These are phyloP conservation scores for Metarhizium sp. DNA, from an alignment of 2,329 filamentous ascomycete genomes.

Conservation along the genomic window DNA sequence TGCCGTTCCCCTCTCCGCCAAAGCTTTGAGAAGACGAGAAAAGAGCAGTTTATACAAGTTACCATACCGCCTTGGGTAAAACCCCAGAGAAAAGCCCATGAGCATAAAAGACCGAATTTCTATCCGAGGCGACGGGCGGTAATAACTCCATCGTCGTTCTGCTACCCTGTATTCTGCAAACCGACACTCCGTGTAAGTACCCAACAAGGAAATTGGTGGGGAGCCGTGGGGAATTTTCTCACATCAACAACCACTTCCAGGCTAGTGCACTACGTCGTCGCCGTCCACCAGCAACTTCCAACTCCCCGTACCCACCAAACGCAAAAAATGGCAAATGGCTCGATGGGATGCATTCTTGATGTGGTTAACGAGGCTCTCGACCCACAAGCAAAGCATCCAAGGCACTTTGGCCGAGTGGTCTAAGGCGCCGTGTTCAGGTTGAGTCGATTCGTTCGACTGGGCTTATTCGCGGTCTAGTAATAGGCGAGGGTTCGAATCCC, in stretches of 20 bases:
- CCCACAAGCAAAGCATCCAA: constrained; percentile 5
- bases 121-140: too few relatives aligned
- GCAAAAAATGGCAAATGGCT: background rate
- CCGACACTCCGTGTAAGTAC: background rate
- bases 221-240: background rate
- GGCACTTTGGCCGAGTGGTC: constrained; percentile 18
- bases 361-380: background rate
- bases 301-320: background rate
- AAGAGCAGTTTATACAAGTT: too few relatives aligned
- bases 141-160: background rate
- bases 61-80: too few relatives aligned
- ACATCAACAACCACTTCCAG: background rate
- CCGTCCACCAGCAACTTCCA: background rate
- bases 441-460: background rate
- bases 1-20: too few relatives aligned
- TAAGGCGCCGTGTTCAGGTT: constrained; percentile 11
- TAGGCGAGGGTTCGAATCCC: constrained; percentile 23
- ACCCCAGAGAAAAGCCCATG: too few relatives aligned
- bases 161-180: background rate
- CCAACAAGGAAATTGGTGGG: background rate
- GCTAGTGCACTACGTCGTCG: background rate
- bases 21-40: too few relatives aligned
- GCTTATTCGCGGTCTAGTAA: constrained; percentile 16
- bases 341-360: background rate
- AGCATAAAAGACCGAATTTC: too few relatives aligned